Percentiles rank a stretch among this genome's conserved stretches.
Evolutionary conservation across 352 stramenopile species (phyloP).

Genomic region (Globisporangium uncinulatum): DNA sequence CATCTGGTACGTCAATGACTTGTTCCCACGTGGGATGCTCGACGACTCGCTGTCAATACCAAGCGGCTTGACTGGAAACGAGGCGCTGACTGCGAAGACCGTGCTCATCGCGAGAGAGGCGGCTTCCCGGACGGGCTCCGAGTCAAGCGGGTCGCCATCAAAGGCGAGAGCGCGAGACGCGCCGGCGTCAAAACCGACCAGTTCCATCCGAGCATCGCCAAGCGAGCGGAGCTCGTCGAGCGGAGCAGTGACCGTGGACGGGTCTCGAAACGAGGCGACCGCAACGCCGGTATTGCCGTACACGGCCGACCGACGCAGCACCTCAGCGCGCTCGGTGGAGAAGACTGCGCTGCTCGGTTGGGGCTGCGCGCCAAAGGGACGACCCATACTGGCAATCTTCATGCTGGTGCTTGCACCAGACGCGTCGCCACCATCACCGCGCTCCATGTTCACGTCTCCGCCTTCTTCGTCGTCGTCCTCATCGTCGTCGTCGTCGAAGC

Average conservation of each 20-base stretch:
- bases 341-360: slow-evolving; percentile 14
- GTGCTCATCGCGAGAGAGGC: slow-evolving; percentile 23
- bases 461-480: slow-evolving; percentile 42
- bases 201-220: neutral
- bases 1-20: slow-evolving; percentile 67
- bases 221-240: neutral
- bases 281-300: slow-evolving; percentile 20
- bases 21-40: slow-evolving; percentile 21
- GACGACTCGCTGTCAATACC: slow-evolving; percentile 30
- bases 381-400: slow-evolving; percentile 24
- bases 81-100: slow-evolving; percentile 29
- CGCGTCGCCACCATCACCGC: slow-evolving; percentile 12
- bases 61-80: slow-evolving; percentile 23
- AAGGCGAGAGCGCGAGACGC: slow-evolving; percentile 3
- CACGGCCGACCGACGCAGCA: slow-evolving; percentile 45
- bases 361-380: slow-evolving; percentile 7
- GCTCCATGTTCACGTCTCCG: slow-evolving; percentile 24
- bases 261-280: slow-evolving; percentile 29
- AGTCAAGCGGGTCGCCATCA: slow-evolving; percentile 16
- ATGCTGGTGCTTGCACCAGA: slow-evolving; percentile 12
- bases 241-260: neutral
- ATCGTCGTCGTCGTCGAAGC: slow-evolving; percentile 67
- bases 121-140: slow-evolving; percentile 8
- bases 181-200: neutral
- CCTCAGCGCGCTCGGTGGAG: slow-evolving; percentile 24